A percentile compares a stretch with the other conserved stretches of the same genome.
phyloP scores from a whole-genome alignment of 2,329 filamentous ascomycete species.

The Grosmannia penicillata region DNA sequence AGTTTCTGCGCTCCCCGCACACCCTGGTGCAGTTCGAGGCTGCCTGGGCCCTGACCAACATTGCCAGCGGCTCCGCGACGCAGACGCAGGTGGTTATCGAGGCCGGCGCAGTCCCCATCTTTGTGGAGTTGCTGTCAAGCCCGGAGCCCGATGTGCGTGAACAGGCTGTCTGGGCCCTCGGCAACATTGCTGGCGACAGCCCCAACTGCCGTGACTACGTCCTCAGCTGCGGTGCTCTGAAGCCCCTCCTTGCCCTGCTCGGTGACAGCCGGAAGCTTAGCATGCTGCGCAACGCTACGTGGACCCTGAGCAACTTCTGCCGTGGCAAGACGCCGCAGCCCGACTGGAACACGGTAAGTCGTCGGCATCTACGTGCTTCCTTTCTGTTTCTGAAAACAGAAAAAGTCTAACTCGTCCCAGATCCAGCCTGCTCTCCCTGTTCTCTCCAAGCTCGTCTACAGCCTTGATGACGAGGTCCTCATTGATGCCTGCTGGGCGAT shows the following conservation, averaged over 20 bases:
- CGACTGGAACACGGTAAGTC: constrained; percentile 88
- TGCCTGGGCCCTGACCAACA: constrained; percentile 98
- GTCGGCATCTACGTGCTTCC: background rate
- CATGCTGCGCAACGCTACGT: constrained; percentile 97
- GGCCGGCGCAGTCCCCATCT: constrained; percentile 94
- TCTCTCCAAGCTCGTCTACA: constrained; percentile 94
- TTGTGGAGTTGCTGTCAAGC: constrained; percentile 88
- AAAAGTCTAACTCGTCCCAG: constrained; percentile 27
- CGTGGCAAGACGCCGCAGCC: constrained; percentile 98
- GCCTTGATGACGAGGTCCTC: constrained; percentile 91
- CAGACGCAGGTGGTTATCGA: constrained; percentile 99
- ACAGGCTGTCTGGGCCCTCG: constrained; percentile 95
- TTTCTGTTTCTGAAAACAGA: background rate
- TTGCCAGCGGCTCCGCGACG: constrained; percentile 89
- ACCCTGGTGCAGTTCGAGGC: constrained; percentile 98
- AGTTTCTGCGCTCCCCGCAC: constrained; percentile 94
- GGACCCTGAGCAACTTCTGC: constrained; percentile 99
- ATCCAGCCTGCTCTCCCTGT: constrained; percentile 91
- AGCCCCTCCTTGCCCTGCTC: constrained; percentile 75
- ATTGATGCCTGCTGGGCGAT: constrained; percentile 99
- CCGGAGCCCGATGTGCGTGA: constrained; percentile 96
- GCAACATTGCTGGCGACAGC: constrained; percentile 98
- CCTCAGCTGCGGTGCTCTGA: constrained; percentile 76
- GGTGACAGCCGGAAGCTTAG: constrained; percentile 97
- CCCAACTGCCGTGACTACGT: constrained; percentile 96